Conservation (phyloP, 192 early-diverging fungal genomes). For the Mortierella claussenii region DNA sequence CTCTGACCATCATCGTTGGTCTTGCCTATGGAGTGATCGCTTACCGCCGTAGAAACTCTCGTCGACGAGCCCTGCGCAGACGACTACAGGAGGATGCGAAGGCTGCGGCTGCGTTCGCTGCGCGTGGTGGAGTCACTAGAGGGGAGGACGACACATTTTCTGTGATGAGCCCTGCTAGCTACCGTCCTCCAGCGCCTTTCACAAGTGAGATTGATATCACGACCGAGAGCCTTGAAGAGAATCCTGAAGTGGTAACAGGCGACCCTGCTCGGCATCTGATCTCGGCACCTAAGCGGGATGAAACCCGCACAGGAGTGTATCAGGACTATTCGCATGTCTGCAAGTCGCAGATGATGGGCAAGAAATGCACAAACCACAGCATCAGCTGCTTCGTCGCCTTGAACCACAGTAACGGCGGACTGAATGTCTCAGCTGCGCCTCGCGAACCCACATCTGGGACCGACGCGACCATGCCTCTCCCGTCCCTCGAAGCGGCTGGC, state of each 20-base stretch:
- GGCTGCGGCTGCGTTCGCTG: background rate
- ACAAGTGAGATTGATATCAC: constrained; percentile 39
- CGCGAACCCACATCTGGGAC: no score
- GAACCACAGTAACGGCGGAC: constrained; percentile 42
- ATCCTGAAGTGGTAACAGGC: constrained; percentile 12
- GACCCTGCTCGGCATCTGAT: constrained; percentile 9
- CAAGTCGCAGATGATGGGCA: constrained; percentile 31
- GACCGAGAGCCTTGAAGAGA: constrained; percentile 24
- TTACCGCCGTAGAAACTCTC: constrained; percentile 36
- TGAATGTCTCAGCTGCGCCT: constrained; percentile 9
- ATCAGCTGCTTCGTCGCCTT: constrained; percentile 51
- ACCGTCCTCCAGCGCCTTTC: constrained; percentile 47
- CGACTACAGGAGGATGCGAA: constrained; percentile 27
- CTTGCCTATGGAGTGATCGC: constrained; percentile 29
- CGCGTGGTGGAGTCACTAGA: background rate
- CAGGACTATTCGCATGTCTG: constrained; percentile 52
- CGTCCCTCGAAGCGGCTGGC: no score
- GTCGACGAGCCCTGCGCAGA: constrained; percentile 12
- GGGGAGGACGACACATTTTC: constrained; percentile 18
- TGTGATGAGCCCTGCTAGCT: constrained; percentile 31
- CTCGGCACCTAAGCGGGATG: constrained; percentile 43
- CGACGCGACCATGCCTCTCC: no score
- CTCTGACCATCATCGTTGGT: constrained; percentile 31
- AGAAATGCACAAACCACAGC: constrained; percentile 40
- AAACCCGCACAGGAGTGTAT: constrained; percentile 18